Evolutionary conservation across 2,329 filamentous ascomycete genomes (phyloP), one percentile per base, ranked within the genome.

Genomic region (Fusarium nelsonii): DNA sequence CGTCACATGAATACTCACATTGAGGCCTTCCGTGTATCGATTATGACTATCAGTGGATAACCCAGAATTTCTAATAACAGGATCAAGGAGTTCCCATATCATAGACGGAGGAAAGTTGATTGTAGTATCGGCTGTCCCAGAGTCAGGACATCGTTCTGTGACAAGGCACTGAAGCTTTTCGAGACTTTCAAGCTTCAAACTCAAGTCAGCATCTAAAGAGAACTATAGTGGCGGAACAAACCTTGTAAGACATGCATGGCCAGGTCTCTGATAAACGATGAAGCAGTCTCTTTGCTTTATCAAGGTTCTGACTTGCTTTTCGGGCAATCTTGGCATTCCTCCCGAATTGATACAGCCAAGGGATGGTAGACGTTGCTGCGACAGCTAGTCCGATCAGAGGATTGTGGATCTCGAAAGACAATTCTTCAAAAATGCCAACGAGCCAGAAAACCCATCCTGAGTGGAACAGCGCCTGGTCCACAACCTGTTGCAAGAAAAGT

Each of bases 381-480:
- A 63, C 59, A 1, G 59, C 57, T 3, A 63, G 9, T 2, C 59
- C 59, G 0, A 62, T 33, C 0, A 63, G 34, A 4, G 59, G 59
- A 4, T 37, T 55, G 0, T 18, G 46, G 6, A 62, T 55, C 6
- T 63, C 57, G 3, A 62, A 4, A 0, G 49, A 54, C 6, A 63
- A 36, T 8, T 63, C 46, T 11, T 63, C 46, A 3, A 63, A 63
- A 28, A 63, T 63, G 2, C 59, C 59, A n/a, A 63, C 34, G 1
- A 63, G 46, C 59, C 59, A 63, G 9, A 62, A 63, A 7, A 63
- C 59, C 59, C 59, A 63, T 1, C 59, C 59, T 10, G 39, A 63
- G 10, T 63, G 59, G 7, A 63, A 63, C 0, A 63, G 14, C 0
- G 59, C 59, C 30, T 63, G 59, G 3, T 63, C 59, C 8, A 62